These are phyloP conservation scores for Inosperma sp. DNA, from an alignment of 768 basidiomycete genomes.

Conservation along the genomic window DNA sequence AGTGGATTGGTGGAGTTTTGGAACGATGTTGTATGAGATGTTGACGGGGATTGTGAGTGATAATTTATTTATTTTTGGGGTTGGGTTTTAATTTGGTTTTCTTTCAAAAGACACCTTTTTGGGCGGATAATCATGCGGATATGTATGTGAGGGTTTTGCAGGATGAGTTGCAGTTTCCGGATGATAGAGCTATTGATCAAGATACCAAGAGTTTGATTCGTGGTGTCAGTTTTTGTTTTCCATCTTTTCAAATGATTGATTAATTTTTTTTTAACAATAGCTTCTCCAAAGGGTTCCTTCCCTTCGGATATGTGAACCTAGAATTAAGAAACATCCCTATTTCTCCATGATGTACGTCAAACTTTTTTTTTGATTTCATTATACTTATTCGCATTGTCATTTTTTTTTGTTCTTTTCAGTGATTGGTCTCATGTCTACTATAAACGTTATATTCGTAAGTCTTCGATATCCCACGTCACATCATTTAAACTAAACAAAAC, in stretches of 20 bases:
- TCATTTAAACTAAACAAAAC: slow-evolving; percentile 3
- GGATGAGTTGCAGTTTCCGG: slow-evolving; percentile 85
- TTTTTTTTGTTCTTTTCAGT: slow-evolving; percentile 36
- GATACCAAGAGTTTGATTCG: slow-evolving; percentile 95
- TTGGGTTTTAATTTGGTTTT: slow-evolving; percentile 9
- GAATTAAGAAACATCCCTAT: slow-evolving; percentile 92
- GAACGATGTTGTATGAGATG: slow-evolving; percentile 98
- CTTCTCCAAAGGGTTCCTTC: slow-evolving; percentile 90
- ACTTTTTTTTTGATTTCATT: slow-evolving; percentile 11
- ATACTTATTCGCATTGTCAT: slow-evolving; percentile 14
- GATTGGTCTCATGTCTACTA: slow-evolving; percentile 94
- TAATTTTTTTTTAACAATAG: slow-evolving; percentile 35
- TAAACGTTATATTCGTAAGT: slow-evolving; percentile 88
- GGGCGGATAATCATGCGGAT: slow-evolving; percentile 88
- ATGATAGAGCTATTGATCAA: slow-evolving; percentile 87
- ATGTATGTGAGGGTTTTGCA: slow-evolving; percentile 94
- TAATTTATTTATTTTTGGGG: slow-evolving; percentile 12
- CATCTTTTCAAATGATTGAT: slow-evolving; percentile 10
- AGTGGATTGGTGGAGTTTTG: slow-evolving; percentile 98
- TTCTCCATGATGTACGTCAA: slow-evolving; percentile 83
- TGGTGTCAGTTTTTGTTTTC: slow-evolving; percentile 56
- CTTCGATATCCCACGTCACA: slow-evolving; percentile 8
- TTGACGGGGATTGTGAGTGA: slow-evolving; percentile 85
- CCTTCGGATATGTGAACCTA: slow-evolving; percentile 85
- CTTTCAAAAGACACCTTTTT: slow-evolving; percentile 73